Conservation (phyloP, 768 basidiomycete genomes). For the Exsudoporus frostii region DNA sequence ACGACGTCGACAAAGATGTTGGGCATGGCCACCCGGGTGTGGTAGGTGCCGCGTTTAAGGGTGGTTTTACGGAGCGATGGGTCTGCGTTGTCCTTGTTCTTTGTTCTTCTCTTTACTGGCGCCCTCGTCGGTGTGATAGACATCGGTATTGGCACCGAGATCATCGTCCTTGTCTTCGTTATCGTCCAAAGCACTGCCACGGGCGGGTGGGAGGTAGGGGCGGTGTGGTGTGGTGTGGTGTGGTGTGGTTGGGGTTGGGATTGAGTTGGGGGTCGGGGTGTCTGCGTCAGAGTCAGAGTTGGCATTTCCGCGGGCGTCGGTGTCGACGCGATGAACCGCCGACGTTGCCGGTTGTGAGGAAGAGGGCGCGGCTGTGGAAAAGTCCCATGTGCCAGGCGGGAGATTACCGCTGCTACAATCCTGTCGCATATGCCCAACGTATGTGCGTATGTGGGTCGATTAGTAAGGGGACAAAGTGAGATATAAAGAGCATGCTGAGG, state of each 20-base stretch:
- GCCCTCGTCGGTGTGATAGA: neutral
- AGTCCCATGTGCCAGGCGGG: constrained; percentile 36
- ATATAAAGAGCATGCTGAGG: no score
- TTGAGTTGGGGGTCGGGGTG: neutral
- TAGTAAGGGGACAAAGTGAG: neutral
- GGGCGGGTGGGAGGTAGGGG: constrained; percentile 14
- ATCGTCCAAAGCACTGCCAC: neutral
- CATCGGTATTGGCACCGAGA: no score
- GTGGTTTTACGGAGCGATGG: no score
- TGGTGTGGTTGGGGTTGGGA: neutral
- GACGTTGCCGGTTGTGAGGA: constrained; percentile 35
- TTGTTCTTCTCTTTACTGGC: neutral
- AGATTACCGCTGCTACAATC: constrained; percentile 23
- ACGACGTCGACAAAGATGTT: constrained; percentile 25
- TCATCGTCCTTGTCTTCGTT: neutral
- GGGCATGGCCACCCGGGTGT: no score
- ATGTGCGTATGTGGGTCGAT: neutral
- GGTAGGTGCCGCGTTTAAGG: no score
- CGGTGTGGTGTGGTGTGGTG: constrained; percentile 9
- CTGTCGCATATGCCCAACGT: no score
- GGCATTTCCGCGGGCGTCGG: neutral
- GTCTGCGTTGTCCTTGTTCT: neutral
- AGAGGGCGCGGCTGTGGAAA: constrained; percentile 41
- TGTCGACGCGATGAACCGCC: constrained; percentile 27
- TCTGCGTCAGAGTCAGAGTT: neutral